These are phyloP conservation scores for Echinosophora koreensis DNA, from an alignment of 306 rosid genomes.

Conservation along the genomic window DNA sequence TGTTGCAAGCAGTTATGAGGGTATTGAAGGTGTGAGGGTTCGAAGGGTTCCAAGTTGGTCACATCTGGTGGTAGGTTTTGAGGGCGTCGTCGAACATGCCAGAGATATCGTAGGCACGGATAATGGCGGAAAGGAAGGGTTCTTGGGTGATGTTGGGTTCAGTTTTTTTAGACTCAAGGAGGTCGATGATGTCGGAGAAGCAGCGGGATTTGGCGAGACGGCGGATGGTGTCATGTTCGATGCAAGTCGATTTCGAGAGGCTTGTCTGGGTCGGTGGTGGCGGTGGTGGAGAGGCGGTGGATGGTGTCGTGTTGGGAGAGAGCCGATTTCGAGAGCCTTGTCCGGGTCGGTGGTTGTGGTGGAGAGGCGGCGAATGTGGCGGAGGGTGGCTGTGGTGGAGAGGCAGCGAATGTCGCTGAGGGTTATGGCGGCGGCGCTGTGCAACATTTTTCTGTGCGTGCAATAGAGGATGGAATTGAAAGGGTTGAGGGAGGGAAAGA, in stretches of 20 bases:
- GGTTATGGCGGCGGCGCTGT: no score
- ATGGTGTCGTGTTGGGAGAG: no score
- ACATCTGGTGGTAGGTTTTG: slow-evolving; percentile 65
- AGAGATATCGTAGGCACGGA: slow-evolving; percentile 72
- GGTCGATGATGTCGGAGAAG: slow-evolving; percentile 59
- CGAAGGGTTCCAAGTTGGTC: slow-evolving; percentile 68
- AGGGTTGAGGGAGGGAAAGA: no score
- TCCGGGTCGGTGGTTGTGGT: no score
- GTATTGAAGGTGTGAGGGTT: slow-evolving; percentile 66
- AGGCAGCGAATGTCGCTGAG: no score
- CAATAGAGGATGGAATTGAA: no score
- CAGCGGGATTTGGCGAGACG: slow-evolving; percentile 71
- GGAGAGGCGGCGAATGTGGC: no score
- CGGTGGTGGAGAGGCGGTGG: slow-evolving; percentile 58
- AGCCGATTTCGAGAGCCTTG: no score
- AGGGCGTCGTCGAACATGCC: slow-evolving; percentile 70
- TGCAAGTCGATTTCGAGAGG: slow-evolving; percentile 68
- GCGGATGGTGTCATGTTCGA: no score
- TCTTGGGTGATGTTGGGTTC: no score
- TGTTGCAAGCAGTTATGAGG: slow-evolving; percentile 59
- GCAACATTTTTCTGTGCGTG: no score
- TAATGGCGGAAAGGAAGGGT: slow-evolving; percentile 63
- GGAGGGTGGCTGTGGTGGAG: no score
- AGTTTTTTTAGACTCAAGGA: slow-evolving; percentile 70
- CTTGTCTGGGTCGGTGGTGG: slow-evolving; percentile 71